Evolutionary conservation across 208 protist genomes (phyloP).

Genomic region (Balamuthia mandrillaris): DNA sequence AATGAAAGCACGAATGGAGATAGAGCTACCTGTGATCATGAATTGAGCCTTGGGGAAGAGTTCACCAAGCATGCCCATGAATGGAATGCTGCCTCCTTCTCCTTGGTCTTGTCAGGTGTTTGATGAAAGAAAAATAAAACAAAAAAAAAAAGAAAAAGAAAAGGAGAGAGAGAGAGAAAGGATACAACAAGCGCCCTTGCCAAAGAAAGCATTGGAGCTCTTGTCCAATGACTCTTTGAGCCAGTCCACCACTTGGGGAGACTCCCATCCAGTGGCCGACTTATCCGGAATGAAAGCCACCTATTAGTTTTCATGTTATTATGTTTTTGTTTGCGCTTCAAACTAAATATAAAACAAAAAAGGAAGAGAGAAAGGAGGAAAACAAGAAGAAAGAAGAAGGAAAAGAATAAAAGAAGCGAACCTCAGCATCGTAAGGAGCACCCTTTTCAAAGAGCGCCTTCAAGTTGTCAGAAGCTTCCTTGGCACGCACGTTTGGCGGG

Average conservation of each 20-base stretch:
- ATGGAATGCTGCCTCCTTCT: conserved; percentile 87
- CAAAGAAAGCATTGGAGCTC: conserved; percentile 66
- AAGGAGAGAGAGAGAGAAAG: background rate
- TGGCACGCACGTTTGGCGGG: conserved; percentile 77
- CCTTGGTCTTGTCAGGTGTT: conserved; percentile 64
- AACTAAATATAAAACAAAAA: background rate
- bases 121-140: background rate
- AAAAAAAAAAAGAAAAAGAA: background rate
- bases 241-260: conserved; percentile 75
- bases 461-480: conserved; percentile 62
- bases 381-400: background rate
- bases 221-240: conserved; percentile 39
- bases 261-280: no score
- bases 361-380: background rate
- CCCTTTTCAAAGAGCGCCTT: conserved; percentile 45
- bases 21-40: conserved; percentile 86
- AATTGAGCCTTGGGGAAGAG: conserved; percentile 88
- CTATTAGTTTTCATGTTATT: background rate
- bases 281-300: no score
- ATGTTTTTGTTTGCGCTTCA: background rate
- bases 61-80: conserved; percentile 86
- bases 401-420: background rate
- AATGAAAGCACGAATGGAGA: conserved; percentile 59
- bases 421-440: background rate
- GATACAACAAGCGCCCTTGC: conserved; percentile 65